Percentiles rank a stretch among this genome's conserved stretches.
Evolutionary conservation across 164 flowering plant species (phyloP).

Genomic region (Magnolia kwangsiensis): DNA sequence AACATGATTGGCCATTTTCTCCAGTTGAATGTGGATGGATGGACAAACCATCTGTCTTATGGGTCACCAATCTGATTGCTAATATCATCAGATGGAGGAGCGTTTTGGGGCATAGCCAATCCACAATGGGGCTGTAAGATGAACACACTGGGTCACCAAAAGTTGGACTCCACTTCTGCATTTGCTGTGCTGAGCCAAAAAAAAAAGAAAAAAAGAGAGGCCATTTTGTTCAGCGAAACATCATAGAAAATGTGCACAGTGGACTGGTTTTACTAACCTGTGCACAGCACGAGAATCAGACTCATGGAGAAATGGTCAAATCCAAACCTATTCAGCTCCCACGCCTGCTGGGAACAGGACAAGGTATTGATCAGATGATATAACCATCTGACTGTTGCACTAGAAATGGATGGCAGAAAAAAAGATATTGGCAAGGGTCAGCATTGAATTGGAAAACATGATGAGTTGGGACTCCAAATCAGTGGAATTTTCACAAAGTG

Average conservation of each 20-base stretch:
- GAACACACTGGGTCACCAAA: no score
- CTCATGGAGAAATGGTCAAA: not conserved
- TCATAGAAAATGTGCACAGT: no score
- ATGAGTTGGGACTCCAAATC: not conserved
- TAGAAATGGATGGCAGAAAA: not conserved
- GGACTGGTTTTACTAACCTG: not conserved
- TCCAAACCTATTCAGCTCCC: not conserved
- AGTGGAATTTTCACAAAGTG: not conserved
- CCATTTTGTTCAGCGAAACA: no score
- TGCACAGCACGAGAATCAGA: not conserved
- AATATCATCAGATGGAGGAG: not conserved
- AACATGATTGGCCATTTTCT: not conserved
- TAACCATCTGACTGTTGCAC: not conserved
- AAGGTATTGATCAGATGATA: not conserved
- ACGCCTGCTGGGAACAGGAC: not conserved
- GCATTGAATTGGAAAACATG: not conserved
- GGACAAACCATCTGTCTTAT: not conserved
- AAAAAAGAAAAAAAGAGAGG: no score
- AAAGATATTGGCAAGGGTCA: not conserved
- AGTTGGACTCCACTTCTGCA: no score
- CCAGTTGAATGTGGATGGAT: not conserved
- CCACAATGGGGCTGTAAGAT: not conserved
- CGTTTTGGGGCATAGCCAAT: not conserved
- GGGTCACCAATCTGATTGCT: not conserved
- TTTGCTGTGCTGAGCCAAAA: no score